Evolutionary conservation across 2,329 filamentous ascomycete species (phyloP), one percentile per base, ranked within the genome.

Genomic region (Paraphaeosphaeria sporulosa): DNA sequence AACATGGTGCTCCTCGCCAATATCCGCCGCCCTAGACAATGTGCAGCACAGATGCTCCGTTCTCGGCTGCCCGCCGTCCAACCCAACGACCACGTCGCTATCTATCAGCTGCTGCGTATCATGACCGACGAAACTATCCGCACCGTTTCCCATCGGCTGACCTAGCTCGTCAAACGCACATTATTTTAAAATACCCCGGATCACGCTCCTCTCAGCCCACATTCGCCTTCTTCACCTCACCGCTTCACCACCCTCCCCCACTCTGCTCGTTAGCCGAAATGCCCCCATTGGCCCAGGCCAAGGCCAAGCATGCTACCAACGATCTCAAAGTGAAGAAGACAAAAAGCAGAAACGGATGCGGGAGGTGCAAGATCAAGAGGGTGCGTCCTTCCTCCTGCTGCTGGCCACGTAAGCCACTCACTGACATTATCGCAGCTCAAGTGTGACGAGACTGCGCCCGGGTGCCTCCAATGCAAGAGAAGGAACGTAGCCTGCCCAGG

Each of bases 401-500:
- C 32, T 15, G 47, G 23, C 13, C 51, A 54, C 42, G 19, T 40
- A 19, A n/a, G 27, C 25, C 42, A 46, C 55, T 32, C 50, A 61
- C 67, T 76, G 55, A 76, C 64, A 43, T 36, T 38, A n/a, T 15
- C 42, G 46, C 50, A 78, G 76, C 69, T 79, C 59, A 82, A 82
- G 69, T 82, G 80, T 56, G 80, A 82, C 57, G 80, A 82, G 63
- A 78, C 76, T 13, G 75, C 76, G 25, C 78, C 78, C 17, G 68
- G 70, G 8, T 83, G 81, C 63, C 68, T 76, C 34, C 80, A 81
- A 58, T 83, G 81, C 67, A 73, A 74, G 52, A 79, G 77, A 55
- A 75, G 78, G 30, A 78, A 78, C 34, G 72, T 78, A n/a, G 61
- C 73, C 27, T 83, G 81, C 61, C 81, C 81, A 34, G 81, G 81